Evolutionary conservation across 192 early-diverging fungal species (phyloP).

Genomic region (Rhizoclosmatium globosum): DNA sequence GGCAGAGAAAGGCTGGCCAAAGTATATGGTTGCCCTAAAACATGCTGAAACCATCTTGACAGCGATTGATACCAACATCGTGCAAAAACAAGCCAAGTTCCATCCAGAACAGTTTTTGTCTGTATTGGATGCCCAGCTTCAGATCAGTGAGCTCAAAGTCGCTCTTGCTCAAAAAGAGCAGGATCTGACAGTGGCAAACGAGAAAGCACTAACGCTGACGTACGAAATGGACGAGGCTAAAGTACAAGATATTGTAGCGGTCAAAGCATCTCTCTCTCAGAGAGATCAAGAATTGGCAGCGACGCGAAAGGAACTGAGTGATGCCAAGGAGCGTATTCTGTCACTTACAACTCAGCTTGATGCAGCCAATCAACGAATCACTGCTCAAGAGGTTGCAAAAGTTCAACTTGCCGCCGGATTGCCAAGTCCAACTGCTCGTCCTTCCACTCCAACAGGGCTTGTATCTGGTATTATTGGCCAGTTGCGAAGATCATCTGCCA

Average conservation of each 20-base stretch:
- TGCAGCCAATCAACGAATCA: background rate
- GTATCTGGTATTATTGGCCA: too few relatives aligned
- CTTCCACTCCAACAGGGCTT: background rate
- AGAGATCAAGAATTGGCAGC: constrained; percentile 5
- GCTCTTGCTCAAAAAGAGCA: background rate
- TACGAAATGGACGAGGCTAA: too few relatives aligned
- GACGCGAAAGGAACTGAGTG: background rate
- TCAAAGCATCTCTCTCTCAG: too few relatives aligned
- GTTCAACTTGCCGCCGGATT: too few relatives aligned
- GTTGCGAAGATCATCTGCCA: too few relatives aligned
- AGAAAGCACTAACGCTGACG: too few relatives aligned
- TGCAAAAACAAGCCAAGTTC: background rate
- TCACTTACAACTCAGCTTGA: background rate
- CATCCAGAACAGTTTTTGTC: constrained; percentile 19
- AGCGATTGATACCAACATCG: background rate
- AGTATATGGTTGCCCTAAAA: constrained; percentile 14
- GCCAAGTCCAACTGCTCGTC: background rate
- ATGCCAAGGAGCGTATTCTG: background rate
- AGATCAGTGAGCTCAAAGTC: constrained; percentile 4
- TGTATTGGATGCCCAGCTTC: constrained; percentile 12
- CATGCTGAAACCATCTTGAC: constrained; percentile 14
- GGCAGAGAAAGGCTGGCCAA: background rate
- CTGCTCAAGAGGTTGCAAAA: background rate
- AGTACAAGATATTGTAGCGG: too few relatives aligned
- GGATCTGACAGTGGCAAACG: background rate